Evolutionary conservation across 2,329 filamentous ascomycete genomes (phyloP), one percentile per base, ranked within the genome.

Genomic region (Fusarium pininemorale): DNA sequence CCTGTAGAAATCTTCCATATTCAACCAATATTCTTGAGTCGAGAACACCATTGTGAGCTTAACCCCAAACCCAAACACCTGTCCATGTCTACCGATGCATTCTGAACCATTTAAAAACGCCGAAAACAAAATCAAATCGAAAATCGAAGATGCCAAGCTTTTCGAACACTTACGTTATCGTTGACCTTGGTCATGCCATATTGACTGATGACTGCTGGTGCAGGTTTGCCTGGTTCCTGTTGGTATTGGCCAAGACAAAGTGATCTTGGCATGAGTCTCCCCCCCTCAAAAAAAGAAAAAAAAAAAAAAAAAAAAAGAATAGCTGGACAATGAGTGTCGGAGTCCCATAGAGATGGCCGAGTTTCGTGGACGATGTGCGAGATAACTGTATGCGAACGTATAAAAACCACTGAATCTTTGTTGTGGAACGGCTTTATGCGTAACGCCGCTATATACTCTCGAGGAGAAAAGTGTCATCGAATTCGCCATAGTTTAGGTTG

Each of bases 391-490:
- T 47, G 28, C 39, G 24, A 22, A 24, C 13, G 16, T 3, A 16
- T 14, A 57, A 18, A 44, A 32, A 30, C n/a, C 10, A 30, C 12
- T 32, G n/a, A 4, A 30, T 22, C 24, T 20, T 42, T 32, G 22
- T 18, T 10, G 26, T 16, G 32, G 22, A 26, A 35, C 24, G 45
- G 42, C 7, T 48, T 37, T 10, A 7, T 22, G 32, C 41, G 54
- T 11, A 39, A 30, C 26, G 28, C 60, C 45, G 69, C 16, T 75
- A 67, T 22, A 74, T 57, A 44, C 77, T 75, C 41, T 81, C 79
- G 6, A 86, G 78, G 12, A 88, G 88, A 67, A 84, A 88, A 7
- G 41, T 48, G 6, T 82, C 80, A 67, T 89, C 86, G 65, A 86
- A 87, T 54, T 86, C 84, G 13, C 82, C 84, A 58, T 76, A 63